A percentile compares a stretch with the other conserved stretches of the same genome.
phyloP scores from a whole-genome alignment of 495 filamentous ascomycete species.

The Podospora bellae-mahoneyi region DNA sequence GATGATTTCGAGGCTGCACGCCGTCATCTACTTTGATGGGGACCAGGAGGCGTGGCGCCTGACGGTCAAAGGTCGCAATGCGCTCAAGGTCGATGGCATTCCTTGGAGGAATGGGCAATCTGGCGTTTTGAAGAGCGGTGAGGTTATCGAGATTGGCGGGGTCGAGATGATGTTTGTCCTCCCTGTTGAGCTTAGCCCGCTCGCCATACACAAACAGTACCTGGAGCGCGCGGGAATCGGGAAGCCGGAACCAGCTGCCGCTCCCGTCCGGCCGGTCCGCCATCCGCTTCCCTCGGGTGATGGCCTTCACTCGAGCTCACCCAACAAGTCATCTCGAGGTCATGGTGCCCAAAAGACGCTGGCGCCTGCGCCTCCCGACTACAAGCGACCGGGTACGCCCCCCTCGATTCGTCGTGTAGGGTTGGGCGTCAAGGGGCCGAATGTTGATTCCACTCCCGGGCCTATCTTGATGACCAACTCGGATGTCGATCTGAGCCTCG shows the following conservation, averaged over 20 bases:
- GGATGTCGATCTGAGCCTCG: constrained; percentile 77
- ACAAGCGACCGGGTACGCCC: constrained; percentile 66
- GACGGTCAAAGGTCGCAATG: constrained; percentile 83
- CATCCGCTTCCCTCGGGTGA: constrained; percentile 52
- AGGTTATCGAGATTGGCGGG: constrained; percentile 84
- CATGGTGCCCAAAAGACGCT: constrained; percentile 49
- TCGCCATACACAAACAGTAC: constrained; percentile 54
- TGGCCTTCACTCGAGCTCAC: constrained; percentile 26
- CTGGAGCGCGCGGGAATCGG: constrained; percentile 50
- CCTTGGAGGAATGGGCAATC: constrained; percentile 62
- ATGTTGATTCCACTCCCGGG: constrained; percentile 35
- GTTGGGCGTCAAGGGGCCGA: constrained; percentile 43
- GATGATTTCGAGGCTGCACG: constrained; percentile 84
- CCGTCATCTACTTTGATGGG: constrained; percentile 75
- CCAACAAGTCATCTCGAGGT: constrained; percentile 24
- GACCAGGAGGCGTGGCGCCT: constrained; percentile 72
- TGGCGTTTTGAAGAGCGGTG: constrained; percentile 69
- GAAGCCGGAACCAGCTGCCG: constrained; percentile 28
- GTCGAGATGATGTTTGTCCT: constrained; percentile 98
- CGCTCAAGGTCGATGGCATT: constrained; percentile 72
- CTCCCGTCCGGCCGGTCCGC: constrained; percentile 31
- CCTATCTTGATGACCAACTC: constrained; percentile 47
- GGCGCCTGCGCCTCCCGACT: constrained; percentile 66
- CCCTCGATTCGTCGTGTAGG: constrained; percentile 44
- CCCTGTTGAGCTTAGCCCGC: constrained; percentile 57